These are phyloP conservation scores for Meyerozyma elateridarum DNA, from an alignment of 1,139 yeast genomes.

Conservation along the genomic window DNA sequence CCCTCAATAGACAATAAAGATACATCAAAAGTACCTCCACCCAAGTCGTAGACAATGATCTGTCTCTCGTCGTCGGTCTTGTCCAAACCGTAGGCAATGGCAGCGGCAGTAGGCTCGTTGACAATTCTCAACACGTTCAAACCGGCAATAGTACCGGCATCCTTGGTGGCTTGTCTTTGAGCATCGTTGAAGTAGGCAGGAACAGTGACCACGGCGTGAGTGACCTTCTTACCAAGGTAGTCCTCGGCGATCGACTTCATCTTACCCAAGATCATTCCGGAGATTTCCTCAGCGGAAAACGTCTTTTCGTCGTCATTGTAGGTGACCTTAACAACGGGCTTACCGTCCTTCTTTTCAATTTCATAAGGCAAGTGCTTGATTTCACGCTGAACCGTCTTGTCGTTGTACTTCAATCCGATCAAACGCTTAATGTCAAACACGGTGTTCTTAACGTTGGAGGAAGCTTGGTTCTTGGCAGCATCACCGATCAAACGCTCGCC, in stretches of 20 bases:
- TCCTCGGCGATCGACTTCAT: slow-evolving; percentile 94
- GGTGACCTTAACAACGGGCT: slow-evolving; percentile 75
- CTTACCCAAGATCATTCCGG: slow-evolving; percentile 87
- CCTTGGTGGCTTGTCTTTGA: slow-evolving; percentile 97
- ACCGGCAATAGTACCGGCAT: slow-evolving; percentile 96
- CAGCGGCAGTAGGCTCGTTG: slow-evolving; percentile 98
- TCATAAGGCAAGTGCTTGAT: slow-evolving; percentile 75
- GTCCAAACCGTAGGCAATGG: slow-evolving; percentile 95
- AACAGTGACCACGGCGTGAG: slow-evolving; percentile 93
- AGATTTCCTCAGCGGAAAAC: slow-evolving; percentile 86
- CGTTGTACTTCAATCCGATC: slow-evolving; percentile 74
- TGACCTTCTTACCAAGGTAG: slow-evolving; percentile 81
- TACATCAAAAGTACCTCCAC: slow-evolving; percentile 55
- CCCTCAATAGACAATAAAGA: slow-evolving; percentile 48
- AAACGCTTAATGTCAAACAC: slow-evolving; percentile 83
- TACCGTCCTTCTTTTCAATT: slow-evolving; percentile 64
- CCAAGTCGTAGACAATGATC: slow-evolving; percentile 48
- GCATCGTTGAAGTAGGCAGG: slow-evolving; percentile 99
- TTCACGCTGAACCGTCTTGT: slow-evolving; percentile 76
- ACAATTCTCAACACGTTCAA: slow-evolving; percentile 90
- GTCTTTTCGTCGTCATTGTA: slow-evolving; percentile 63
- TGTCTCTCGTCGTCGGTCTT: slow-evolving; percentile 54
- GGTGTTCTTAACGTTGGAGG: slow-evolving; percentile 75
- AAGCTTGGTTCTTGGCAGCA: slow-evolving; percentile 91
- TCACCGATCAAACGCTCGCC: slow-evolving; percentile 91